Percentiles rank a stretch among this genome's conserved stretches.
These are phyloP conservation scores for Ophiorrhiza pumila DNA, from an alignment of 257 asterid species.

Conservation along the genomic window DNA sequence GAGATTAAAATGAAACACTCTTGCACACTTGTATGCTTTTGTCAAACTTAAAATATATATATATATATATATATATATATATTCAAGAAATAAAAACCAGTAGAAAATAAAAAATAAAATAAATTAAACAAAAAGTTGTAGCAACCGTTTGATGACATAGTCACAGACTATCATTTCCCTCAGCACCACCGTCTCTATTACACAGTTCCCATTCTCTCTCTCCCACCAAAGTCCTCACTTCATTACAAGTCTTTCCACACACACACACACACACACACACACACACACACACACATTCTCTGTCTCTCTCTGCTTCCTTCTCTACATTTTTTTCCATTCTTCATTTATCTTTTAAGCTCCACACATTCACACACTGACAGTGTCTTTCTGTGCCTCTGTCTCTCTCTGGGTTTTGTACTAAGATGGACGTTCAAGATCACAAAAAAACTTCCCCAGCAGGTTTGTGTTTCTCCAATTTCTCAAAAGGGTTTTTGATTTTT, in stretches of 20 bases:
- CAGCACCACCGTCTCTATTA: background rate
- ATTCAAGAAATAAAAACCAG: too few relatives aligned
- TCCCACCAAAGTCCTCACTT: background rate
- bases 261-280: background rate
- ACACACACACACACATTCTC: background rate
- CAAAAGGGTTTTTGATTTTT: background rate
- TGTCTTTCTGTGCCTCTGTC: background rate
- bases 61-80: too few relatives aligned
- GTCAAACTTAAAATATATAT: too few relatives aligned
- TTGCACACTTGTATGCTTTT: too few relatives aligned
- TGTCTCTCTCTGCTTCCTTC: background rate
- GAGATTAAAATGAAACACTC: too few relatives aligned
- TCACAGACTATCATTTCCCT: conserved; percentile 4
- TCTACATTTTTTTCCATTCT: background rate
- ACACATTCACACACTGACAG: background rate
- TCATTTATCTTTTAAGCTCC: background rate
- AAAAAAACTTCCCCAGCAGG: conserved; percentile 19
- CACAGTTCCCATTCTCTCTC: background rate
- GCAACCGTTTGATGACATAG: background rate
- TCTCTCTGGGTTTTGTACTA: background rate
- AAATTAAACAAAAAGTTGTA: background rate
- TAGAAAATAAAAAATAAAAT: background rate
- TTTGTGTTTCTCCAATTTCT: conserved; percentile 7
- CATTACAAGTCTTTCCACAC: background rate
- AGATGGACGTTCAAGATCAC: conserved; percentile 35